Conservation (phyloP, 768 basidiomycete genomes). For the Terana coerulea region DNA sequence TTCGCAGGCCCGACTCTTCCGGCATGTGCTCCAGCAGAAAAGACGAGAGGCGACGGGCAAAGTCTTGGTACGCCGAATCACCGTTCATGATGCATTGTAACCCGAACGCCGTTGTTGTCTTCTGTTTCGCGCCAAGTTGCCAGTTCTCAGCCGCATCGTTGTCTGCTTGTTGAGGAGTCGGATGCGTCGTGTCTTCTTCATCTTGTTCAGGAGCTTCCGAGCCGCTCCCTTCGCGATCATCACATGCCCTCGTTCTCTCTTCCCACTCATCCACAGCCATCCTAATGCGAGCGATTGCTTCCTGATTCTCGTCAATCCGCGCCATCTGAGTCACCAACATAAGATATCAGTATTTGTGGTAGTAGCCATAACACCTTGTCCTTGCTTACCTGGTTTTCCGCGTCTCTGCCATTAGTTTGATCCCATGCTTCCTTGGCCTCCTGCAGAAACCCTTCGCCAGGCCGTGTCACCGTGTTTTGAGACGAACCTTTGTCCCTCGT, state of each 20-base stretch:
- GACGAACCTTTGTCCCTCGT: background rate
- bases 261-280: background rate
- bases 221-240: too few species aligned
- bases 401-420: background rate
- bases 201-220: too few species aligned
- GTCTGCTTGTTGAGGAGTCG: too few species aligned
- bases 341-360: too few species aligned
- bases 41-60: background rate
- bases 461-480: background rate
- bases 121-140: background rate
- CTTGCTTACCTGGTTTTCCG: background rate
- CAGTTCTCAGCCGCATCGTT: too few species aligned
- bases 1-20: background rate
- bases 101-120: background rate
- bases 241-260: too few species aligned
- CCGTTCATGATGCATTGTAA: background rate
- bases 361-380: too few species aligned
- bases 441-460: background rate
- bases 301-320: background rate
- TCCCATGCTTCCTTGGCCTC: background rate
- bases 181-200: too few species aligned
- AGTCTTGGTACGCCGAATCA: background rate
- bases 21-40: background rate
- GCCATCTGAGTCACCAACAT: too few species aligned
- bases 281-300: background rate